Conservation (phyloP, 371 early-diverging fungal species). For the Choanephora cucurbitarum region DNA sequence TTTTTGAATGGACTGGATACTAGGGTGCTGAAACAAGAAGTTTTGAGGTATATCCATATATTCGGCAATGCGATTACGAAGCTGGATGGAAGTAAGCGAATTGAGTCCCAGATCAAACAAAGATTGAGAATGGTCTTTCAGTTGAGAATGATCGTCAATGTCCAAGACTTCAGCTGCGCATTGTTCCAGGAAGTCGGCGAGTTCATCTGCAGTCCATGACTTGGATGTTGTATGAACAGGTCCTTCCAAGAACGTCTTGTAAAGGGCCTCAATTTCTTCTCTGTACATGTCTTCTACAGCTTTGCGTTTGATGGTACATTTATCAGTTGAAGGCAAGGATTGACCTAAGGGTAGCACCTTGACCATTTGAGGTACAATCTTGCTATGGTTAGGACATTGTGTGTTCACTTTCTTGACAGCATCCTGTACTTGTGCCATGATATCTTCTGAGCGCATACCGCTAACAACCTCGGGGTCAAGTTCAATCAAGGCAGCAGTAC, state of each 20-base stretch:
- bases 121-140: constrained; percentile 10
- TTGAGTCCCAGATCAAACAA: constrained; percentile 28
- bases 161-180: constrained; percentile 13
- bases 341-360: constrained; percentile 35
- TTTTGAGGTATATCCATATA: constrained; percentile 32
- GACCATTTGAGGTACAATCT: constrained; percentile 39
- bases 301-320: constrained; percentile 33
- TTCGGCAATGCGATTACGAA: constrained; percentile 18
- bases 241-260: constrained; percentile 19
- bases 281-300: constrained; percentile 10
- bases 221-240: neutral
- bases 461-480: constrained; percentile 22
- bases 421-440: constrained; percentile 17
- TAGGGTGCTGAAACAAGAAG: constrained; percentile 38
- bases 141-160: neutral
- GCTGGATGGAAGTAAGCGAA: constrained; percentile 19
- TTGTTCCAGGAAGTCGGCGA: constrained; percentile 6
- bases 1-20: constrained; percentile 17
- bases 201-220: constrained; percentile 13
- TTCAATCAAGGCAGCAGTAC: constrained; percentile 32
- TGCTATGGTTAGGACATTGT: constrained; percentile 34
- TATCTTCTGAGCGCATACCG: constrained; percentile 15
- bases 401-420: constrained; percentile 37
- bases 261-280: constrained; percentile 25
- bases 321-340: constrained; percentile 32